Conservation (phyloP, 371 early-diverging fungal species). For the Massospora cicadina region DNA sequence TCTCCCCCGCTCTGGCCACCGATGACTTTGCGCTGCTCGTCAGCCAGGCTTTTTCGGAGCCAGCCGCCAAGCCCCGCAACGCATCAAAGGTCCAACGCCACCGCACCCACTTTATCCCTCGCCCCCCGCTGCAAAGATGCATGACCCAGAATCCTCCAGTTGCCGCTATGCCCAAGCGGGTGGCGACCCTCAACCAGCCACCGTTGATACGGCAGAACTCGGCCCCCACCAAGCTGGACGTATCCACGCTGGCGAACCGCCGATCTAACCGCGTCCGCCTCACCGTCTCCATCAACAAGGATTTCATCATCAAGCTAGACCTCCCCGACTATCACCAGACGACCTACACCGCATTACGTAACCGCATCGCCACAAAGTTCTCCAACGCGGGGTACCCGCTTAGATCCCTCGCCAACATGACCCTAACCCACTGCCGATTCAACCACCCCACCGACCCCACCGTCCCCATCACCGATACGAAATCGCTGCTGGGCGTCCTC, state of each 20-base stretch:
- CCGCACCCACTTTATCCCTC: neutral
- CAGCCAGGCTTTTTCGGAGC: neutral
- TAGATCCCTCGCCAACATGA: neutral
- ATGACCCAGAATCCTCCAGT: neutral
- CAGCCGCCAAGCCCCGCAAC: neutral
- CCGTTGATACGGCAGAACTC: neutral
- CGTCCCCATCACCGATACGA: neutral
- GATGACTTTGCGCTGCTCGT: neutral
- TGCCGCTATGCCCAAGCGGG: neutral
- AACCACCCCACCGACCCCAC: neutral
- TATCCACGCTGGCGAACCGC: neutral
- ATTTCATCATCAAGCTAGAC: conserved; percentile 4
- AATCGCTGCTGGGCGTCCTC: neutral
- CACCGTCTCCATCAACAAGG: conserved; percentile 1
- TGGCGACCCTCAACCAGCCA: neutral
- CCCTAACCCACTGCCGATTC: neutral
- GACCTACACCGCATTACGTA: neutral
- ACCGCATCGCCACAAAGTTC: neutral
- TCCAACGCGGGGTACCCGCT: conserved; percentile 2
- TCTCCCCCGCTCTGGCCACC: neutral
- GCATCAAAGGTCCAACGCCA: neutral
- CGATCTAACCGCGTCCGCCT: neutral
- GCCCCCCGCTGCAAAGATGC: neutral
- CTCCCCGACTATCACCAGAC: neutral
- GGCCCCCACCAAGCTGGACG: neutral